Conservation (phyloP, 805 yeast genomes). For the Wilhelminamyces savonicus region DNA sequence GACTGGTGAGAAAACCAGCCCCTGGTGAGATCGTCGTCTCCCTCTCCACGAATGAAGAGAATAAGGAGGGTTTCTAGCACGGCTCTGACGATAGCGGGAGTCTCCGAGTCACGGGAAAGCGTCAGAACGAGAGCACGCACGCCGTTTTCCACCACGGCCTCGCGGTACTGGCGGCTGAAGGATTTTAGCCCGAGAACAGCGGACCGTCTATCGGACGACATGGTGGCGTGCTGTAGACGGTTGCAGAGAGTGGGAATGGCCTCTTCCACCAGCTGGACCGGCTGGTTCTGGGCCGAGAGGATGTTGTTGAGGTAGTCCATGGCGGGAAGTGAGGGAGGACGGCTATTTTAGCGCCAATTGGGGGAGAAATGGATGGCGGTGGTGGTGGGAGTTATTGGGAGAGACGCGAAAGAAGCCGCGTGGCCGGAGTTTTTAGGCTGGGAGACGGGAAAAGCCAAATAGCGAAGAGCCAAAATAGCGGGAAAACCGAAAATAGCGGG, state of each 20-base stretch:
- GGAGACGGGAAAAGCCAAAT: too few species aligned
- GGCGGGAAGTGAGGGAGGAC: neutral
- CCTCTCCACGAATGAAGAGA: slow-evolving; percentile 66
- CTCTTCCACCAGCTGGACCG: slow-evolving; percentile 56
- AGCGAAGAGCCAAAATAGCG: too few species aligned
- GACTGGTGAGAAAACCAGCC: slow-evolving; percentile 73
- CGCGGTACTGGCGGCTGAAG: slow-evolving; percentile 83
- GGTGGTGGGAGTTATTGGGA: too few species aligned
- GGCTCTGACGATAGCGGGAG: slow-evolving; percentile 68
- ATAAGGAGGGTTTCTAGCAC: slow-evolving; percentile 80
- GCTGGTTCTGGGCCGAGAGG: slow-evolving; percentile 25
- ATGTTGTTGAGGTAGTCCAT: slow-evolving; percentile 37
- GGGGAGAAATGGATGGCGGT: too few species aligned
- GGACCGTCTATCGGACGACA: slow-evolving; percentile 81
- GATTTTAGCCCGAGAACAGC: slow-evolving; percentile 88
- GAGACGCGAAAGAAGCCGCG: too few species aligned
- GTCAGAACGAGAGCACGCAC: slow-evolving; percentile 66
- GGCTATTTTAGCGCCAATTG: too few species aligned
- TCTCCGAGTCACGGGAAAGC: slow-evolving; percentile 59
- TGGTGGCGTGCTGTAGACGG: slow-evolving; percentile 72
- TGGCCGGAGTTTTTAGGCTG: too few species aligned
- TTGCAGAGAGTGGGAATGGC: slow-evolving; percentile 88
- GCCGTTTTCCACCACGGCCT: slow-evolving; percentile 83
- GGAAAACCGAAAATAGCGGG: too few species aligned
- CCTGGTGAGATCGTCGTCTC: slow-evolving; percentile 57